A percentile compares a stretch with the other conserved stretches of the same genome.
Evolutionary conservation across 148 eudicot genomes (phyloP).

Genomic region (Gaultheria prostrata): DNA sequence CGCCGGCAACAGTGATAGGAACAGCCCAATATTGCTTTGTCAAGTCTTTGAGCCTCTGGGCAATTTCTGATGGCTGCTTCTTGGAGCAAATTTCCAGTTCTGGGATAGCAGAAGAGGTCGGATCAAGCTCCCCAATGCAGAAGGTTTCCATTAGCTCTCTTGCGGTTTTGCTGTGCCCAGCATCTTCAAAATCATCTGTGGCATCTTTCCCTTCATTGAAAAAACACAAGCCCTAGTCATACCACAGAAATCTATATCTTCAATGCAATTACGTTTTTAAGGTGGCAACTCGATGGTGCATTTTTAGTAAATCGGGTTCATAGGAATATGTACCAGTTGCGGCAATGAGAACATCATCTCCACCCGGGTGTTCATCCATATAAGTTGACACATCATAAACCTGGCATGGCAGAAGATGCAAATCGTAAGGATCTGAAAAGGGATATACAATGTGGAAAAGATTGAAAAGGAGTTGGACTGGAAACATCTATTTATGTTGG

Average conservation of each 20-base stretch:
- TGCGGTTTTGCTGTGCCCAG: constrained; percentile 80
- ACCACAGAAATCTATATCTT: neutral
- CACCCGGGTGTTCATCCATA: constrained; percentile 94
- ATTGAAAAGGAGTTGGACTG: neutral
- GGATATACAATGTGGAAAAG: neutral
- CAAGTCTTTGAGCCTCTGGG: constrained; percentile 45
- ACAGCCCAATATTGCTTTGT: constrained; percentile 62
- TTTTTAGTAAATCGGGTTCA: neutral
- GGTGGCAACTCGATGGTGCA: neutral
- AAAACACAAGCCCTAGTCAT: neutral
- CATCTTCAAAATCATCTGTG: constrained; percentile 94
- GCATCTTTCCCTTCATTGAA: constrained; percentile 71
- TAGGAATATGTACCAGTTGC: constrained; percentile 50
- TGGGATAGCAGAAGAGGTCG: constrained; percentile 46
- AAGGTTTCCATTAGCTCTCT: constrained; percentile 67
- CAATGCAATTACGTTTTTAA: neutral
- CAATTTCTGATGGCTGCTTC: constrained; percentile 26
- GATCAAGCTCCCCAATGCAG: constrained; percentile 82
- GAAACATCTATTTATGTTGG: neutral
- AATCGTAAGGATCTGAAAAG: neutral
- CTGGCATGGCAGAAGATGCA: constrained; percentile 32
- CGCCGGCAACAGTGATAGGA: constrained; percentile 49
- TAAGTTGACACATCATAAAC: constrained; percentile 90
- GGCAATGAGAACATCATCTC: constrained; percentile 75
- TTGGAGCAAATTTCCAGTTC: constrained; percentile 37